Evolutionary conservation across 78 protist genomes (phyloP).

Genomic region (Polysphondylium violaceum): DNA sequence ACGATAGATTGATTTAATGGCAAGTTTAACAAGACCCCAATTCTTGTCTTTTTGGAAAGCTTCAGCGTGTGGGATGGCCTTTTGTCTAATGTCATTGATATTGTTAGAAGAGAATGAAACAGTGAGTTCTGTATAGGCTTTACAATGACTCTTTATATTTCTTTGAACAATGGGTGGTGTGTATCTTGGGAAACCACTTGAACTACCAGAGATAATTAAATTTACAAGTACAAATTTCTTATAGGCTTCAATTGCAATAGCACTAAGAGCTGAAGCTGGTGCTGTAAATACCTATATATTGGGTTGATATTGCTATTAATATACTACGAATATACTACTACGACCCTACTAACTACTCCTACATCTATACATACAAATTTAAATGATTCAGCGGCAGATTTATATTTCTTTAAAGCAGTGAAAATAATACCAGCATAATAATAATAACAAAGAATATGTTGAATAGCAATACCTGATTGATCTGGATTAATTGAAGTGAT

Average conservation of each 20-base stretch:
- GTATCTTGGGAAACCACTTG: constrained; percentile 67
- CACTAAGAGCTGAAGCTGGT: constrained; percentile 85
- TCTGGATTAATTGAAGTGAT: constrained; percentile 36
- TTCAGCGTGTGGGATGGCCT: constrained; percentile 32
- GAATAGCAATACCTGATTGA: constrained; percentile 47
- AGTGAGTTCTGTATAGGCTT: constrained; percentile 73
- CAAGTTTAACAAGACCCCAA: constrained; percentile 78
- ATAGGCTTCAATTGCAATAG: constrained; percentile 88
- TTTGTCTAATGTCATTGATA: constrained; percentile 7
- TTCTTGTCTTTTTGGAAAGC: constrained; percentile 82
- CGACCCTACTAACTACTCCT: neutral
- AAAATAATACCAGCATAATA: constrained; percentile 92
- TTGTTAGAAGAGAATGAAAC: neutral
- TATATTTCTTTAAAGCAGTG: constrained; percentile 83
- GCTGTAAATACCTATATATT: constrained; percentile 73
- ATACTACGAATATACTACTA: neutral
- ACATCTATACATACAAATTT: constrained; percentile 31
- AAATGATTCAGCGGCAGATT: constrained; percentile 73
- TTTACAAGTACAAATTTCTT: constrained; percentile 81
- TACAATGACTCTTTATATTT: constrained; percentile 59
- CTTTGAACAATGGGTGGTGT: constrained; percentile 76
- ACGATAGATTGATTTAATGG: constrained; percentile 69
- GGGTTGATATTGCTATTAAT: neutral
- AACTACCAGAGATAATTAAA: constrained; percentile 70
- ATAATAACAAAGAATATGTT: constrained; percentile 84